phyloP scores from a whole-genome alignment of 805 yeast species.

The Saturnispora diversa region DNA sequence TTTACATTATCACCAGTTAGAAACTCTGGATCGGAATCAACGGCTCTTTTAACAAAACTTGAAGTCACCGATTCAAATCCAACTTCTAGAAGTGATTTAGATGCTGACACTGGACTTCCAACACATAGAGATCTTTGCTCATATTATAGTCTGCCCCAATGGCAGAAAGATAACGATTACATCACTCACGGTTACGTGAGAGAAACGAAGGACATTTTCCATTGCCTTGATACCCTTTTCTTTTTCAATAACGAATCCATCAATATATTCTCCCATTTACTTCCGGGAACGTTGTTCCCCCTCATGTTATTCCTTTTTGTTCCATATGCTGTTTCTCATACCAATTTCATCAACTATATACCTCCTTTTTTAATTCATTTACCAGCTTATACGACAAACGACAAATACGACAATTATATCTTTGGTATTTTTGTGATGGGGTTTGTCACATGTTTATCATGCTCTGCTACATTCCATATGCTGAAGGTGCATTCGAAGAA shows the following conservation, averaged over 20 bases:
- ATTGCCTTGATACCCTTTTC: conserved; percentile 35
- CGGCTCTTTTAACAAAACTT: background rate
- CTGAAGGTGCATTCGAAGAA: conserved; percentile 41
- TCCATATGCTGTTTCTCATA: conserved; percentile 20
- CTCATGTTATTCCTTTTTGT: conserved; percentile 15
- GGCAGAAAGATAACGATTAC: conserved; percentile 53
- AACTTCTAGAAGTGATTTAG: background rate
- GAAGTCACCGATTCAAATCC: background rate
- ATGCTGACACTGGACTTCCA: background rate
- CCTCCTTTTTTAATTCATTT: conserved; percentile 23
- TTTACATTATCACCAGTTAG: conserved; percentile 5
- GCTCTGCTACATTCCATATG: conserved; percentile 45
- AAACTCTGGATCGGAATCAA: conserved; percentile 6
- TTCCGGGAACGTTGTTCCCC: conserved; percentile 36
- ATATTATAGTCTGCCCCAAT: conserved; percentile 41
- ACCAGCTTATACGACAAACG: conserved; percentile 22
- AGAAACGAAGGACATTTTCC: conserved; percentile 35
- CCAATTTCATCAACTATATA: conserved; percentile 17
- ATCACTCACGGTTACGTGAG: conserved; percentile 43
- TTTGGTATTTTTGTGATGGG: conserved; percentile 40
- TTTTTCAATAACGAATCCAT: conserved; percentile 48
- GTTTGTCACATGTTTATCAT: conserved; percentile 36
- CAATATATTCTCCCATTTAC: conserved; percentile 43
- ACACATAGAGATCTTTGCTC: conserved; percentile 16
- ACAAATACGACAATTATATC: conserved; percentile 32